Evolutionary conservation across 2,329 filamentous ascomycete species (phyloP).

Genomic region (Venturia pyrina): DNA sequence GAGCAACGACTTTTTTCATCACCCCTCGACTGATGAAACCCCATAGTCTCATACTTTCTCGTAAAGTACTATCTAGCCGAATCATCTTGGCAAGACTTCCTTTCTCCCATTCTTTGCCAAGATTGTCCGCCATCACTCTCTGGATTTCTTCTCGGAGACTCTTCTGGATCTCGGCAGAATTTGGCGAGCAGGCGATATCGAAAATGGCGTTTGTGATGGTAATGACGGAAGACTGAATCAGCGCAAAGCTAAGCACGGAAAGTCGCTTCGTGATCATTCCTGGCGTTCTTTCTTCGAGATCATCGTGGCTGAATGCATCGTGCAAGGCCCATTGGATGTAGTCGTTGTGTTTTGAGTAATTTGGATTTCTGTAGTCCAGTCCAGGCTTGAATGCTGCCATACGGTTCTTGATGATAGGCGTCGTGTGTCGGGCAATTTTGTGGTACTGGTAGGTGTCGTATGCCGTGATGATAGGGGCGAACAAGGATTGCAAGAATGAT

Average conservation of each 20-base stretch:
- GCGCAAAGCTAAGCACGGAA: slow-evolving; percentile 26
- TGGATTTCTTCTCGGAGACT: slow-evolving; percentile 6
- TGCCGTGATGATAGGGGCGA: slow-evolving; percentile 18
- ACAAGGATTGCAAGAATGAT: slow-evolving; percentile 1
- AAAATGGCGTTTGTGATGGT: slow-evolving; percentile 30
- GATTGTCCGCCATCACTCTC: neutral
- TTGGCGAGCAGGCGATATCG: slow-evolving; percentile 26
- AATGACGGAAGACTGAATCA: slow-evolving; percentile 31
- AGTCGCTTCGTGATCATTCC: slow-evolving; percentile 26
- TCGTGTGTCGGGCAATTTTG: slow-evolving; percentile 22
- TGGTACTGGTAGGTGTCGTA: slow-evolving; percentile 25
- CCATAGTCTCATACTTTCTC: slow-evolving; percentile 14
- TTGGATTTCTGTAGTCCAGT: slow-evolving; percentile 12
- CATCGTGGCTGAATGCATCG: slow-evolving; percentile 24
- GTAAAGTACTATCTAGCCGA: slow-evolving; percentile 10
- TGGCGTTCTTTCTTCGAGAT: slow-evolving; percentile 21
- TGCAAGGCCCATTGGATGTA: slow-evolving; percentile 32
- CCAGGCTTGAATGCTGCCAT: slow-evolving; percentile 17
- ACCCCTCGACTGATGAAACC: slow-evolving; percentile 19
- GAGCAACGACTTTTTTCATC: slow-evolving; percentile 28
- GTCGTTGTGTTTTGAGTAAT: slow-evolving; percentile 21
- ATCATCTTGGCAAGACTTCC: slow-evolving; percentile 3
- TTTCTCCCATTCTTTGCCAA: slow-evolving; percentile 11
- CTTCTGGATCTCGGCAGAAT: neutral
- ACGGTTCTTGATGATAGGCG: slow-evolving; percentile 26